A percentile compares a stretch with the other conserved stretches of the same genome.
Evolutionary conservation across 352 stramenopile species (phyloP).

Genomic region (Phytopythium mirpurense): DNA sequence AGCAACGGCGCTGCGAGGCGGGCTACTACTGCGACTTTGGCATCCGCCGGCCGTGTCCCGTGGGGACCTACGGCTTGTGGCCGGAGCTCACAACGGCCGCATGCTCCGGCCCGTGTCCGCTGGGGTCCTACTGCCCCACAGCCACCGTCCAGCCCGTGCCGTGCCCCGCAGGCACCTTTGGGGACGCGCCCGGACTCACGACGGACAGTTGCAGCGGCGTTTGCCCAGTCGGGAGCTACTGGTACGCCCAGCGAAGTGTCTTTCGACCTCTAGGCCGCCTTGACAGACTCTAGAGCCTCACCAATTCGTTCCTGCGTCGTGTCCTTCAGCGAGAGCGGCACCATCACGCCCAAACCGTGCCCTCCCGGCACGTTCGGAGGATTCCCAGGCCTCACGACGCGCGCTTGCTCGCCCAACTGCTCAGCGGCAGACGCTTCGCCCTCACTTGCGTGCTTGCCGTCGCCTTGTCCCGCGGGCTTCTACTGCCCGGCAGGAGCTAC

Average conservation of each 20-base stretch:
- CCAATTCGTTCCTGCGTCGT: neutral
- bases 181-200: constrained; percentile 22
- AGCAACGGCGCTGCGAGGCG: constrained; percentile 41
- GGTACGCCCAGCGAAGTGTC: constrained; percentile 19
- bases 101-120: constrained; percentile 41
- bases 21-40: constrained; percentile 61
- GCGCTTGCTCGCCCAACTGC: constrained; percentile 41
- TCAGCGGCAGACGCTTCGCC: constrained; percentile 10
- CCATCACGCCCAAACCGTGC: constrained; percentile 34
- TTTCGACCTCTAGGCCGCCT: neutral
- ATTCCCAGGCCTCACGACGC: constrained; percentile 29
- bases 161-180: constrained; percentile 50
- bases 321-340: constrained; percentile 22
- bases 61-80: constrained; percentile 39
- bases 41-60: constrained; percentile 43
- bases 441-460: constrained; percentile 28
- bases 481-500: constrained; percentile 46
- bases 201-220: constrained; percentile 34
- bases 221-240: constrained; percentile 54
- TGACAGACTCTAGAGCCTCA: neutral
- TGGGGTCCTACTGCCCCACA: constrained; percentile 50
- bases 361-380: constrained; percentile 38
- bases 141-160: constrained; percentile 35
- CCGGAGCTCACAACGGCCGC: constrained; percentile 18
- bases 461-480: constrained; percentile 43